Base-by-base conservation (phyloP, 441 rosid genomes). In the Gossypium schwendimanii region DNA sequence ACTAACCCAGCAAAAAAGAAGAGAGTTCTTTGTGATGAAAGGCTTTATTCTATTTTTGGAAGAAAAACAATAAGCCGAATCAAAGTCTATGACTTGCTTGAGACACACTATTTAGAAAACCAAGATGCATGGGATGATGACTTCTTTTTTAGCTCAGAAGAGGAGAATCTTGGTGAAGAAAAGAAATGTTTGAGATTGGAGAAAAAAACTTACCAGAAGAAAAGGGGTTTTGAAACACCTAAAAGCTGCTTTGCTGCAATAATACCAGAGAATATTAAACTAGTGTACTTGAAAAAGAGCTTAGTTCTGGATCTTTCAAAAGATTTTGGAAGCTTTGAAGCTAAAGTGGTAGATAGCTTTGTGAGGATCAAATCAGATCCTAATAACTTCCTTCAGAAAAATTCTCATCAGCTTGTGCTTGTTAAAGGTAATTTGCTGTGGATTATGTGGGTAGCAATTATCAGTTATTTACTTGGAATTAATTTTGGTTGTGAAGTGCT, bases 361-460 rank as follows among this genome's bases (percentile, higher is more conserved):
- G 85, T 86, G 39, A 83, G 89, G 84, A 80, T 85, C 41, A 89
- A 83, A 76, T 71, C 89, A 47, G 94, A 89, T 61, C 90, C 89
- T 6, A 74, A 82, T 76, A 84, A 85, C 73, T 87, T 83, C 79
- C 81, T 81, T 74, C 89, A 86, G 81, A 80, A 84, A 58, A 74
- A 86, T 64, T 78, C 86, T 73, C 72, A 86, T 76, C 82, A 70
- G 83, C 88, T 87, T 74, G 80, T 86, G 78, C 87, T 78, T 69
- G 92, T 89, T 33, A 85, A 83, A 72, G 90, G 92, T 87, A 81
- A 82, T 49, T 59, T 78, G 70, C 70, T 76, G n/a, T 49, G 59
- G 57, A 5, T 49, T 62, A 23, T 72, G 64, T 28, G n/a, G 3
- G 54, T 71, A 36, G 50, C 52, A 24, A 64, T 33, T 50, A 36